A percentile compares a stretch with the other conserved stretches of the same genome.
These are phyloP conservation scores for Aureobasidium namibiae DNA, from an alignment of 2,329 filamentous ascomycete species.

Conservation along the genomic window DNA sequence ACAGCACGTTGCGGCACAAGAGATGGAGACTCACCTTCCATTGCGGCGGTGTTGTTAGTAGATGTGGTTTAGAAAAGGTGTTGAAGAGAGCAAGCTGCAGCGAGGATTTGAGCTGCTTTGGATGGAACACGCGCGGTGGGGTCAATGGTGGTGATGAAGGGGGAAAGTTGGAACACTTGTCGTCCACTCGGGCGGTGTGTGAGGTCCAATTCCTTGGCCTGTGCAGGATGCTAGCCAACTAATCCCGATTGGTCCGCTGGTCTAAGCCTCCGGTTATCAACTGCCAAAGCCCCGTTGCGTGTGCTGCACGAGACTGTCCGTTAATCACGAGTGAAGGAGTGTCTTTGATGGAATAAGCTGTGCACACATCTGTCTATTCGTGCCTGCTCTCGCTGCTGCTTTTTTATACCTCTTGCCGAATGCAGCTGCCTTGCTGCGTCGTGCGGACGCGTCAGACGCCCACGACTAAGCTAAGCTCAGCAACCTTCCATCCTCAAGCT, in stretches of 20 bases:
- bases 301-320: neutral
- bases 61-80: neutral
- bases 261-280: constrained; percentile 10
- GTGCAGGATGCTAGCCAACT: constrained; percentile 1
- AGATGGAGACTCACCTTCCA: constrained; percentile 25
- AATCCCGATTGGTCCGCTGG: constrained; percentile 5
- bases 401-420: neutral
- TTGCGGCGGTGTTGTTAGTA: constrained; percentile 19
- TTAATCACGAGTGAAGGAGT: neutral
- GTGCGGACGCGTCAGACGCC: constrained; percentile 3
- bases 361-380: neutral
- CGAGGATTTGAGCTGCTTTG: constrained; percentile 9
- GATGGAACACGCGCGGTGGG: constrained; percentile 12
- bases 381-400: neutral
- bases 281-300: constrained; percentile 9
- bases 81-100: constrained; percentile 11
- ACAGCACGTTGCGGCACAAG: neutral
- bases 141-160: constrained; percentile 13
- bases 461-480: constrained; percentile 1
- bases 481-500: neutral
- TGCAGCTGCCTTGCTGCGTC: constrained; percentile 6
- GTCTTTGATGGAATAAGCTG: neutral
- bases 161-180: constrained; percentile 15
- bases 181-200: constrained; percentile 11
- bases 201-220: constrained; percentile 11